Conservation (phyloP, 164 flowering plant species). For the Cinnamomum chago region DNA sequence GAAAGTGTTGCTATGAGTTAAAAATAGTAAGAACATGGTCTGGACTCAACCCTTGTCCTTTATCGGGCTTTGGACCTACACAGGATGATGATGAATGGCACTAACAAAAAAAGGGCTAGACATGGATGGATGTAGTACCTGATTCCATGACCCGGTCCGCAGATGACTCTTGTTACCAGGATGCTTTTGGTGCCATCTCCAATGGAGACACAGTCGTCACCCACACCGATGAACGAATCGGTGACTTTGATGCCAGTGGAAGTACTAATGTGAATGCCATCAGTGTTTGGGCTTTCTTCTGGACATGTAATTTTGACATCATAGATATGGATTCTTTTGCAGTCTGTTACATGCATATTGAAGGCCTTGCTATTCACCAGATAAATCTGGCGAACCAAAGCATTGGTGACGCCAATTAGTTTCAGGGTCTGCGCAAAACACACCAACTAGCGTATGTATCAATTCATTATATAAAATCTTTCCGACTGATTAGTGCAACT, state of each 20-base stretch:
- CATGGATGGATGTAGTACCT: constrained; percentile 1
- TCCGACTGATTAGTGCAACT: not conserved
- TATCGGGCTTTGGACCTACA: no score
- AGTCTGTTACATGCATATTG: not conserved
- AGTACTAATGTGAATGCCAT: constrained; percentile 6
- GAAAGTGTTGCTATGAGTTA: not conserved
- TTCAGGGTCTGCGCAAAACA: not conserved
- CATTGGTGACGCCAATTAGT: not conserved
- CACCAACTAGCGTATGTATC: not conserved
- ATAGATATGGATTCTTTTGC: not conserved
- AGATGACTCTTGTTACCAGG: not conserved
- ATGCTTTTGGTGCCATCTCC: not conserved
- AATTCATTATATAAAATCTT: not conserved
- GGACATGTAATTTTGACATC: not conserved
- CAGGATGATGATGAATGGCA: no score
- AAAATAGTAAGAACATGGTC: no score
- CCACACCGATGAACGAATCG: not conserved
- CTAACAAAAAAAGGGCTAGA: no score
- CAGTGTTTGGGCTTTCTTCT: constrained; percentile 8
- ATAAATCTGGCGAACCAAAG: not conserved
- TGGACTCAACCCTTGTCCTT: no score
- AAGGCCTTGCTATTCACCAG: constrained; percentile 1
- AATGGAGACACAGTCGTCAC: constrained; percentile 10
- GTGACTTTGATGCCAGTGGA: constrained; percentile 3
- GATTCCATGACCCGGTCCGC: constrained; percentile 14